Conservation (phyloP, 148 eudicot genomes). For the Vaccinium myrtillus region DNA sequence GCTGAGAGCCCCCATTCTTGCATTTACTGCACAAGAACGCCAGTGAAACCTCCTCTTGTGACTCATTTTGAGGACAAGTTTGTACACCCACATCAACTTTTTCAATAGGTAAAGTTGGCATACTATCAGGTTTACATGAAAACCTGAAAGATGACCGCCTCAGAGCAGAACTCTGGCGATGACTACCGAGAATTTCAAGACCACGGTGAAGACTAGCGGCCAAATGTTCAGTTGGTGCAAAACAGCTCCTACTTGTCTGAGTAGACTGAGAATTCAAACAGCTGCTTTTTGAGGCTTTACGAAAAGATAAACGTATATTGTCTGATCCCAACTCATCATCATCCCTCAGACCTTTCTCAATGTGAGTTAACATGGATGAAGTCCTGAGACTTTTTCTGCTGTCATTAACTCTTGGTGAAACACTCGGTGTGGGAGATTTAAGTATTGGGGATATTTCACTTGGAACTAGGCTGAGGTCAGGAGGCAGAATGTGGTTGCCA, state of each 20-base stretch:
- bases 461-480: conserved; percentile 35
- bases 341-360: conserved; percentile 38
- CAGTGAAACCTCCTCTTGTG: conserved; percentile 32
- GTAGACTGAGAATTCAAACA: conserved; percentile 35
- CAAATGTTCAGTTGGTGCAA: conserved; percentile 53
- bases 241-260: conserved; percentile 33
- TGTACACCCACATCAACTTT: conserved; percentile 90
- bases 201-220: conserved; percentile 89
- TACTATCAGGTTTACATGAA: conserved; percentile 65
- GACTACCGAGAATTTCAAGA: conserved; percentile 63
- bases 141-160: conserved; percentile 71
- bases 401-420: conserved; percentile 62
- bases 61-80: conserved; percentile 44
- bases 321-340: conserved; percentile 22
- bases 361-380: conserved; percentile 54
- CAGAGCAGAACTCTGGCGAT: conserved; percentile 61
- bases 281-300: conserved; percentile 44
- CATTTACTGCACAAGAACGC: conserved; percentile 58
- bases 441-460: conserved; percentile 54
- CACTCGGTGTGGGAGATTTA: conserved; percentile 73
- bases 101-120: conserved; percentile 42
- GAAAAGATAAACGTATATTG: conserved; percentile 29
- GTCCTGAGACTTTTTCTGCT: conserved; percentile 78
- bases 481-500: conserved; percentile 31
- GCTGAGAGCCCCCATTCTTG: conserved; percentile 39